Percentiles rank a stretch among this genome's conserved stretches.
These are phyloP conservation scores for Chrysosporium keratinophilum DNA, from an alignment of 2,329 filamentous ascomycete species.

Conservation along the genomic window DNA sequence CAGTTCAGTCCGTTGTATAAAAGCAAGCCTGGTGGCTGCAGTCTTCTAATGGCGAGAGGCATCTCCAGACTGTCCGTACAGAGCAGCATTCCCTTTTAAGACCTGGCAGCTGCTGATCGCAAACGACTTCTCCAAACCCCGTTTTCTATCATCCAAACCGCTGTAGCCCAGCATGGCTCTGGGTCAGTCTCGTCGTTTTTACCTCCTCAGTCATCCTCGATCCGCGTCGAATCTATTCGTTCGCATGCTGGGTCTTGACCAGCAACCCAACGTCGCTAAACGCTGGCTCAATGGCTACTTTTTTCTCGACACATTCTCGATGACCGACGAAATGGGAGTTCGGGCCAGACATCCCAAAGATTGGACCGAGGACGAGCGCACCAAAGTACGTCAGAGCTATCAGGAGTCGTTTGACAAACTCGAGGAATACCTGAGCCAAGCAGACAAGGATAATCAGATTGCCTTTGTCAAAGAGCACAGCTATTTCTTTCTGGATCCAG, in stretches of 20 bases:
- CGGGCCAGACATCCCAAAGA: slow-evolving; percentile 18
- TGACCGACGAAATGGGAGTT: slow-evolving; percentile 12
- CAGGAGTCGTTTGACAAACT: slow-evolving; percentile 24
- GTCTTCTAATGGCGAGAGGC: too few species aligned
- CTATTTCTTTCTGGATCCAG: slow-evolving; percentile 11
- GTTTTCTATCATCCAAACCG: background rate
- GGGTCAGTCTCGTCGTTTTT: slow-evolving; percentile 14
- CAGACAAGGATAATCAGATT: slow-evolving; percentile 21
- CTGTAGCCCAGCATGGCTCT: background rate
- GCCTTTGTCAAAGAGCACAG: slow-evolving; percentile 32
- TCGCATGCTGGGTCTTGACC: slow-evolving; percentile 23
- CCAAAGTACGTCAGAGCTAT: slow-evolving; percentile 19
- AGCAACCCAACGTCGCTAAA: slow-evolving; percentile 21
- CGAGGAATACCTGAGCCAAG: slow-evolving; percentile 19
- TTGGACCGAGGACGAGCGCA: slow-evolving; percentile 24
- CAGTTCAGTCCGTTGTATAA: too few species aligned
- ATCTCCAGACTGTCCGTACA: too few species aligned
- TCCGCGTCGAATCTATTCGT: slow-evolving; percentile 28
- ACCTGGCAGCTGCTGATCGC: too few species aligned
- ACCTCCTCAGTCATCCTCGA: slow-evolving; percentile 23
- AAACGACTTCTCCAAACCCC: too few species aligned
- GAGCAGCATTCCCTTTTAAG: too few species aligned
- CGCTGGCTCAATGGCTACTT: slow-evolving; percentile 24
- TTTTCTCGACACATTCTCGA: slow-evolving; percentile 19
- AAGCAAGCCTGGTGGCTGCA: too few species aligned